phyloP scores from a whole-genome alignment of 2,329 filamentous ascomycete genomes.

The Pleoardoris graminearum region DNA sequence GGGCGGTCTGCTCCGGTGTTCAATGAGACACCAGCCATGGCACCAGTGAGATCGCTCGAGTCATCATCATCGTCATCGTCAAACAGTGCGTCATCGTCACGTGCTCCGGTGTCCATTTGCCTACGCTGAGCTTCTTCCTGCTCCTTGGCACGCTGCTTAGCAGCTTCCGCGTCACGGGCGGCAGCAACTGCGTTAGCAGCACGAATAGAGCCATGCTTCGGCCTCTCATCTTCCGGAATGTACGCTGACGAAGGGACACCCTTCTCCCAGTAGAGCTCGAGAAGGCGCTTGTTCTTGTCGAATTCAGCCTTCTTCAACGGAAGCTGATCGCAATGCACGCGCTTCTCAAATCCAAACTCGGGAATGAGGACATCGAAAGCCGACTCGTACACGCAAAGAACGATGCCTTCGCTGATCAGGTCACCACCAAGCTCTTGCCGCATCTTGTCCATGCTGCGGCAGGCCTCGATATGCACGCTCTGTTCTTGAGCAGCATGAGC shows the following conservation, averaged over 20 bases:
- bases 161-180: conserved; percentile 78
- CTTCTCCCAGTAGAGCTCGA: conserved; percentile 99
- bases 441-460: conserved; percentile 92
- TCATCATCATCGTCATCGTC: conserved; percentile 89
- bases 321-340: conserved; percentile 96
- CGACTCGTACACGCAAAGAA: conserved; percentile 96
- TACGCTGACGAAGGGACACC: conserved; percentile 95
- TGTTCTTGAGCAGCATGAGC: conserved; percentile 97
- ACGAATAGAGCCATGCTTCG: conserved; percentile 76
- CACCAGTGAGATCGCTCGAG: conserved; percentile 84
- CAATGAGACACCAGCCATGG: conserved; percentile 87
- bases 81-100: conserved; percentile 92
- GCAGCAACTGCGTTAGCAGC: conserved; percentile 75
- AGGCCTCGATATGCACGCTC: conserved; percentile 97
- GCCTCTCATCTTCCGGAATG: conserved; percentile 93
- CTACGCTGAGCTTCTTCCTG: conserved; percentile 88
- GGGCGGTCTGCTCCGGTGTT: conserved; percentile 71
- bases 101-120: conserved; percentile 92
- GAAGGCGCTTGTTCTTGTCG: conserved; percentile 89
- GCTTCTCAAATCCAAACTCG: conserved; percentile 98
- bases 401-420: conserved; percentile 91
- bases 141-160: conserved; percentile 79
- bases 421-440: conserved; percentile 85
- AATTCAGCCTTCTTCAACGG: conserved; percentile 99
- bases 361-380: conserved; percentile 98